These are phyloP conservation scores for Hippophae tibetana DNA, from an alignment of 306 rosid species.

Conservation along the genomic window DNA sequence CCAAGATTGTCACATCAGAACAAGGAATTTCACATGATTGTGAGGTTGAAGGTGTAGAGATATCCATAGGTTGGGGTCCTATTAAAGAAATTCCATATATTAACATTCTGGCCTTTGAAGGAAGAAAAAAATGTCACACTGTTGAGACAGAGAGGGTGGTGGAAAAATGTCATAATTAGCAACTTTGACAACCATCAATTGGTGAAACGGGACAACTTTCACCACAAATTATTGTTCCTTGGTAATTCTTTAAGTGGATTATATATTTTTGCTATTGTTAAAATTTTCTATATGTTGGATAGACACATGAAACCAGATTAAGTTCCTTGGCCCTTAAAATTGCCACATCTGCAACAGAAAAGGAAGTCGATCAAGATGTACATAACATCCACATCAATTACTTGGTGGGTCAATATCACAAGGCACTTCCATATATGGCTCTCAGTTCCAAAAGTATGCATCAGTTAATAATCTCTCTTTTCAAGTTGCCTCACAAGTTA, in stretches of 20 bases:
- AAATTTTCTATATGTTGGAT: neutral
- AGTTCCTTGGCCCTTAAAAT: neutral
- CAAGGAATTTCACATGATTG: conserved; percentile 60
- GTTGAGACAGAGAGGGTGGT: neutral
- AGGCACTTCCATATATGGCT: too few species aligned
- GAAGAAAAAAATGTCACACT: neutral
- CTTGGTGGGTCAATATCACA: neutral
- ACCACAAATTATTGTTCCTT: too few species aligned
- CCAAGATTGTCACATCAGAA: conserved; percentile 77
- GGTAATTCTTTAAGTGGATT: neutral
- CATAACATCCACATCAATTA: neutral
- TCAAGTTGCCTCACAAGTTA: too few species aligned
- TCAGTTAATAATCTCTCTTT: too few species aligned
- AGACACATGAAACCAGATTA: neutral
- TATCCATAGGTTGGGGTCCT: conserved; percentile 79
- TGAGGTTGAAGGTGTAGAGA: conserved; percentile 43
- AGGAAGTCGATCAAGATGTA: neutral
- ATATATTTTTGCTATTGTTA: neutral
- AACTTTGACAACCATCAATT: neutral
- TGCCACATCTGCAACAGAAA: neutral
- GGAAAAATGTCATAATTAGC: neutral
- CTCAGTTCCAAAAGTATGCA: too few species aligned
- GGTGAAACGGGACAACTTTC: too few species aligned
- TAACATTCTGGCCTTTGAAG: neutral
- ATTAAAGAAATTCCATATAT: conserved; percentile 5